These are phyloP conservation scores for Hypoxylon sp. DNA, from an alignment of 2,329 filamentous ascomycete species.

Conservation along the genomic window DNA sequence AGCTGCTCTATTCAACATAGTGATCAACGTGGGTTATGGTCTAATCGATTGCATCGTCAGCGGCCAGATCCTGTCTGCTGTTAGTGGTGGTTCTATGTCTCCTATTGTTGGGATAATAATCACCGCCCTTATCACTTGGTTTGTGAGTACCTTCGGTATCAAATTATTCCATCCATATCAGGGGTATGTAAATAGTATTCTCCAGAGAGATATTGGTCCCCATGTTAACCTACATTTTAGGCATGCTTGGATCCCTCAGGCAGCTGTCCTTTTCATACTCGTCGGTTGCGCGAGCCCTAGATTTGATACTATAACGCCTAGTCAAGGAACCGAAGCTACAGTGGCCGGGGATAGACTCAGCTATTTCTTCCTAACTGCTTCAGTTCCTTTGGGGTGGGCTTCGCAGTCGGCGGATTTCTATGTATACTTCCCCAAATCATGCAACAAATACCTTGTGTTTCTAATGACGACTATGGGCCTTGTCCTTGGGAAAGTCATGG, in stretches of 20 bases:
- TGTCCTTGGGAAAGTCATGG: constrained; percentile 60
- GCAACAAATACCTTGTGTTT: constrained; percentile 61
- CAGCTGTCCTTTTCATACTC: constrained; percentile 72
- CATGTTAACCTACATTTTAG: not conserved
- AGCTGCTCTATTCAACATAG: constrained; percentile 51
- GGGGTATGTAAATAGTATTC: constrained; percentile 57
- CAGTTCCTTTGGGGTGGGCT: constrained; percentile 74
- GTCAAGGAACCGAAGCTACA: constrained; percentile 65
- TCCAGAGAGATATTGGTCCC: not conserved
- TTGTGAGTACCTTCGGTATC: constrained; percentile 77
- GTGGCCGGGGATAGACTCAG: constrained; percentile 72
- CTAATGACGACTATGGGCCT: constrained; percentile 53
- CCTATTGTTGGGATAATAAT: constrained; percentile 78
- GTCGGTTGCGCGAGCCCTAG: constrained; percentile 72
- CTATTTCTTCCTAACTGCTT: constrained; percentile 78
- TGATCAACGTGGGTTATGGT: constrained; percentile 53
- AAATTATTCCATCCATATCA: constrained; percentile 78
- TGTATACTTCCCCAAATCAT: constrained; percentile 62
- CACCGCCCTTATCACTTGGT: constrained; percentile 73
- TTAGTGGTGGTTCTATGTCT: constrained; percentile 70
- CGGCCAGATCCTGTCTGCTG: constrained; percentile 77
- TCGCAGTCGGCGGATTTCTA: constrained; percentile 77
- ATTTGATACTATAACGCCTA: constrained; percentile 69
- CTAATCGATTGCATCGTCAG: constrained; percentile 76
- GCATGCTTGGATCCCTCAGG: constrained; percentile 73